phyloP scores from a whole-genome alignment of 495 filamentous ascomycete genomes.

The Lophiotrema nucula region DNA sequence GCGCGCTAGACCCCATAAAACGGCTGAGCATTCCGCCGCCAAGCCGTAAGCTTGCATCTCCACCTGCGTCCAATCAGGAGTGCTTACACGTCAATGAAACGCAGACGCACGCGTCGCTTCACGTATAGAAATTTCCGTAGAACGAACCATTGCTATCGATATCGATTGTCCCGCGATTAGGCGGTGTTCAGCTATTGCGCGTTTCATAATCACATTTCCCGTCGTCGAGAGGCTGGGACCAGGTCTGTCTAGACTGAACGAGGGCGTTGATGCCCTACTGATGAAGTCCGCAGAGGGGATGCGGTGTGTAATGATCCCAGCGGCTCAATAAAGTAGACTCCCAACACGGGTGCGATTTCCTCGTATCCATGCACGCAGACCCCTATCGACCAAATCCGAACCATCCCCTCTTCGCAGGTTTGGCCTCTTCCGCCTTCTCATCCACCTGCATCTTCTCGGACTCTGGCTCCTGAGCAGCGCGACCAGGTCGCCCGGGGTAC shows the following conservation, averaged over 20 bases:
- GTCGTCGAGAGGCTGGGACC: no score
- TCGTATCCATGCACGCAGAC: neutral
- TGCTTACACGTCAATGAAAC: no score
- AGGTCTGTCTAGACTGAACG: no score
- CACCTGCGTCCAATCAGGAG: slow-evolving; percentile 10
- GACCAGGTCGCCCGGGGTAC: slow-evolving; percentile 65
- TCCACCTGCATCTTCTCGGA: slow-evolving; percentile 36
- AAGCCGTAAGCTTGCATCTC: slow-evolving; percentile 1
- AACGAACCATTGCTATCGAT: no score
- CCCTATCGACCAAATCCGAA: slow-evolving; percentile 79
- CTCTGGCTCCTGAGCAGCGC: slow-evolving; percentile 20
- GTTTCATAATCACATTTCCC: no score
- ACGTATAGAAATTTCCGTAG: no score
- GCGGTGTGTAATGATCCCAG: neutral
- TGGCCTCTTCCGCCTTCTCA: slow-evolving; percentile 48
- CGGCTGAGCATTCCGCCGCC: slow-evolving; percentile 1
- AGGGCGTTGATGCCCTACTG: no score
- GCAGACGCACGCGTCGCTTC: no score
- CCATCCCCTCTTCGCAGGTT: slow-evolving; percentile 74
- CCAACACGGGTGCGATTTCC: neutral
- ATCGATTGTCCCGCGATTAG: no score
- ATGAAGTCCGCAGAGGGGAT: no score
- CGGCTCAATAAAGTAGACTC: slow-evolving; percentile 2
- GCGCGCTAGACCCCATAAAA: slow-evolving; percentile 21
- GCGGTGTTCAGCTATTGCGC: no score